Evolutionary conservation across 306 rosid genomes (phyloP), one percentile per base, ranked within the genome.

Genomic region (Mimosa bimucronata): DNA sequence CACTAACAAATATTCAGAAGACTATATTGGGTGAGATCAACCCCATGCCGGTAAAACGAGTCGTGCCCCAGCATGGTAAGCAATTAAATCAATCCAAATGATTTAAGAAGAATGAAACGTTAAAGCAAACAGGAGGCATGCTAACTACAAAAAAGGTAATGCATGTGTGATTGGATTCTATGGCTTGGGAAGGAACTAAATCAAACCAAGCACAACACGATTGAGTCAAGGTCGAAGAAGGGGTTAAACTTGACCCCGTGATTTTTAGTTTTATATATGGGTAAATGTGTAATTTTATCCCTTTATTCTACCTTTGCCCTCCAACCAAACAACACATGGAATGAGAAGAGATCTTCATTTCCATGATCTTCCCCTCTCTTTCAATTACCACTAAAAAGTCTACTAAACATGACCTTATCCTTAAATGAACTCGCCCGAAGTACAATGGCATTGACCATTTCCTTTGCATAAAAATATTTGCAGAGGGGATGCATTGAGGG

Each of bases 31-130:
- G 31, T 62, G 81, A 42, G 64, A 73, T 75, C 73, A 81, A 16
- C 82, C 71, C 5, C 74, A 52, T 26, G 65, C 48, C n/a, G 72
- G 79, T 77, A 83, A 82, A 79, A 88, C 84, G 68, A 79, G 80
- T 71, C 94, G 94, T 6, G 82, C 94, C 65, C 96, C 98, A 2
- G 93, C 98, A 38, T 92, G 96, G 98, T 94, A 85, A 82, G 79
- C 61, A n/a, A 55, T 55, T 7, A n/a, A 75, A 68, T 61, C 9
- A 26, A 74, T 48, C 16, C 11, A 80, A 78, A 82, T 75, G 85
- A 12, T 31, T 77, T 60, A 12, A 53, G 57, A 28, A 55, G 77
- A 72, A 44, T 64, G 80, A 76, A 6, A 28, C 25, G 73, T 80
- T 73, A 29, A 6, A 73, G 26, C 55, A 60, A 50, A 14, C 61